phyloP scores from a whole-genome alignment of 192 early-diverging fungal species.

The Backusella circina region DNA sequence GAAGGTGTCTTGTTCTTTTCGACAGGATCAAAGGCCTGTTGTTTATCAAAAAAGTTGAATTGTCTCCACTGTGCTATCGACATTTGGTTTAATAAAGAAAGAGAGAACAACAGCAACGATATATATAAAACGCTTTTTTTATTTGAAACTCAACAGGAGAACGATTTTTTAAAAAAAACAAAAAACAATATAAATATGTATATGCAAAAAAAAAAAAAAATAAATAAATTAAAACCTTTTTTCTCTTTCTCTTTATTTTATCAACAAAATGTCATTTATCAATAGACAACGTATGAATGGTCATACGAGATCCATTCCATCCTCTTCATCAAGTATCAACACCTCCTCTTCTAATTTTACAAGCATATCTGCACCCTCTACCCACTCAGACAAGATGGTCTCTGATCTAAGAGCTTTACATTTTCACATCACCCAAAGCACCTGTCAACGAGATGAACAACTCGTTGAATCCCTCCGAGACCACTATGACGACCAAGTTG shows the following conservation, averaged over 20 bases:
- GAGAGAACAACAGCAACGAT: background rate
- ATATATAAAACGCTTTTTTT: background rate
- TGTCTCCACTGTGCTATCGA: conserved; percentile 58
- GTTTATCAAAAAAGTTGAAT: conserved; percentile 72
- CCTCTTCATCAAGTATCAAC: background rate
- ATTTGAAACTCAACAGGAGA: background rate
- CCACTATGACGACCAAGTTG: background rate
- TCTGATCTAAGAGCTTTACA: background rate
- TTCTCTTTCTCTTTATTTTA: background rate
- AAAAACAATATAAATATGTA: no score
- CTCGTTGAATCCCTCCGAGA: background rate
- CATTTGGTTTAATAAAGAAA: conserved; percentile 12
- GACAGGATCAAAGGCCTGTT: conserved; percentile 55
- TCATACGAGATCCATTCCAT: background rate
- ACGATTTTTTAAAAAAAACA: background rate
- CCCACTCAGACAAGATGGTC: background rate
- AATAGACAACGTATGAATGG: background rate
- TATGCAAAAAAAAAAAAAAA: background rate
- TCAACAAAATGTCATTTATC: background rate
- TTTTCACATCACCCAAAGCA: background rate
- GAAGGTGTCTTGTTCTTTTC: conserved; percentile 49
- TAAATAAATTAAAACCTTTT: no score
- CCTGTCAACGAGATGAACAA: background rate
- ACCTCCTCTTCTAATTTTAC: background rate
- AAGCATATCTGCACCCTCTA: background rate